Evolutionary conservation across 2,329 filamentous ascomycete species (phyloP).

Genomic region (Sporothrix humicola): DNA sequence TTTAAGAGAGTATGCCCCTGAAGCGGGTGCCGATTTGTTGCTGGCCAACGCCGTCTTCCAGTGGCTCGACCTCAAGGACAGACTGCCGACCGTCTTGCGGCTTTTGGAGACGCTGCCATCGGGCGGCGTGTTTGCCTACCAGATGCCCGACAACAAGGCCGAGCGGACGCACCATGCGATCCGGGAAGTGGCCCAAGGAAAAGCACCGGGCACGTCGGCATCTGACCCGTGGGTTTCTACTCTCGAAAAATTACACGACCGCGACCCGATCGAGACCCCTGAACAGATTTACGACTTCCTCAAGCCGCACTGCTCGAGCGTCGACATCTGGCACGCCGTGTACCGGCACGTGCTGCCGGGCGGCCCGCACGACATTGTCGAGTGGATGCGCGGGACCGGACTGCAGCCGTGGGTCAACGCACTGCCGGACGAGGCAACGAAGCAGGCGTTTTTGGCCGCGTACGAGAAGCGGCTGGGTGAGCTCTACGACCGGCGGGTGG

Average conservation of each 20-base stretch:
- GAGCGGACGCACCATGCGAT: constrained; percentile 59
- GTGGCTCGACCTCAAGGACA: constrained; percentile 55
- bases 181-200: constrained; percentile 50
- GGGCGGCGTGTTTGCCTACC: constrained; percentile 60
- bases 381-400: constrained; percentile 65
- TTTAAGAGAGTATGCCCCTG: constrained; percentile 48
- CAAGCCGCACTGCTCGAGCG: constrained; percentile 47
- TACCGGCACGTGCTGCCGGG: constrained; percentile 59
- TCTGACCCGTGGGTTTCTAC: constrained; percentile 38
- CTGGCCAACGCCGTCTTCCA: constrained; percentile 66
- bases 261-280: constrained; percentile 56
- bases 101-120: constrained; percentile 50
- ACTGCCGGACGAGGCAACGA: constrained; percentile 49
- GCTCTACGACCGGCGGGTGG: constrained; percentile 52
- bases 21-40: constrained; percentile 50
- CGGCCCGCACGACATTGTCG: constrained; percentile 57
- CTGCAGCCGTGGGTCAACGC: constrained; percentile 60
- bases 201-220: constrained; percentile 35
- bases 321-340: constrained; percentile 61
- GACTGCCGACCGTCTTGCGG: constrained; percentile 52
- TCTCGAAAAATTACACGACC: constrained; percentile 40
- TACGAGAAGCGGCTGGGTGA: constrained; percentile 54
- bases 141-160: constrained; percentile 55
- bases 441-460: constrained; percentile 51
- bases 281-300: constrained; percentile 57